Evolutionary conservation across 73 alveolate species (phyloP).

Genomic region (Loxodes magnus): DNA sequence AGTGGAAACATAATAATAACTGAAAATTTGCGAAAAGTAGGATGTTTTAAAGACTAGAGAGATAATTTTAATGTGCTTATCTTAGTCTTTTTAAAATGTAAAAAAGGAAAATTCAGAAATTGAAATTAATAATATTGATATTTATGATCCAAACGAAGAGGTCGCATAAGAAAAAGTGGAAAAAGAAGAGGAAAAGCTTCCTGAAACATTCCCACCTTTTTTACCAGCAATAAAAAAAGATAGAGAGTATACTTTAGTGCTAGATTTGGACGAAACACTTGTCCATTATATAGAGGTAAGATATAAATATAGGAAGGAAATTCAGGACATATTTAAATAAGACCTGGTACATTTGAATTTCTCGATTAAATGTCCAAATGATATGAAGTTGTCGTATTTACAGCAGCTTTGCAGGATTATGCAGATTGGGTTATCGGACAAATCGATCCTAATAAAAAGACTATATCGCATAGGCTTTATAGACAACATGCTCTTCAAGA

Average conservation of each 20-base stretch:
- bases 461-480: conserved; percentile 18
- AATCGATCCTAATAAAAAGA: conserved; percentile 11
- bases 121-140: no score
- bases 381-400: conserved; percentile 34
- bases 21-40: no score
- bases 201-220: no score
- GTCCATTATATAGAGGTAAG: conserved; percentile 33
- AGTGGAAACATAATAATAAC: no score
- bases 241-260: conserved; percentile 37
- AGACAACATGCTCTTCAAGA: conserved; percentile 24
- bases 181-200: no score
- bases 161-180: no score
- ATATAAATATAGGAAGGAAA: conserved; percentile 26
- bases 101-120: no score
- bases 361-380: conserved; percentile 3
- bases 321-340: conserved; percentile 11
- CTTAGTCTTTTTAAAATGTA: no score
- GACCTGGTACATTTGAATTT: conserved; percentile 30
- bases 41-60: no score
- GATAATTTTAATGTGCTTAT: no score
- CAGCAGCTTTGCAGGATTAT: conserved; percentile 48
- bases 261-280: conserved; percentile 63
- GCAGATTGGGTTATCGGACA: conserved; percentile 40
- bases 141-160: no score
- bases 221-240: no score